Percentiles rank a stretch among this genome's conserved stretches.
These are phyloP conservation scores for Barnettozyma populi DNA, from an alignment of 805 yeast genomes.

Conservation along the genomic window DNA sequence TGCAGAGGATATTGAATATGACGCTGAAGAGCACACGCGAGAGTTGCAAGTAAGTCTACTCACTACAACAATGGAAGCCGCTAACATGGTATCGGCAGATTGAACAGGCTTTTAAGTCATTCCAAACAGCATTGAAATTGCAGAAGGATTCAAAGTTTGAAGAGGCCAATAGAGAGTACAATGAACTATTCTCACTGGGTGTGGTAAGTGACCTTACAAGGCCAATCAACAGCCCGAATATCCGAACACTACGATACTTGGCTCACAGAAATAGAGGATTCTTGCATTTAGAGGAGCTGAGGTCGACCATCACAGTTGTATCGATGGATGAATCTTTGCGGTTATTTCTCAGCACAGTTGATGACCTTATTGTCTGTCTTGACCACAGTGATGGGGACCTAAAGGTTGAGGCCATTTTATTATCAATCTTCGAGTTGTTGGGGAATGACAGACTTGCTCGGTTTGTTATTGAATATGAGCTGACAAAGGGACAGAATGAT, in stretches of 20 bases:
- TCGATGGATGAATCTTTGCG: constrained; percentile 8
- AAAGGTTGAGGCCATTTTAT: constrained; percentile 42
- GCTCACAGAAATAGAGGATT: constrained; percentile 80
- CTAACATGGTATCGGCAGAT: constrained; percentile 22
- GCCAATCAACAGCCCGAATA: constrained; percentile 50
- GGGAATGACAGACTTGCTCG: constrained; percentile 46
- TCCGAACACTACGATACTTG: constrained; percentile 69
- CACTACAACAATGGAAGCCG: background rate
- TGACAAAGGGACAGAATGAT: constrained; percentile 41
- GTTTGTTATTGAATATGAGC: constrained; percentile 52
- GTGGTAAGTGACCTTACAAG: constrained; percentile 48
- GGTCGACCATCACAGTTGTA: constrained; percentile 12
- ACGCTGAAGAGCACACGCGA: constrained; percentile 84
- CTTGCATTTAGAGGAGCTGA: constrained; percentile 42
- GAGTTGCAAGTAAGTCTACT: constrained; percentile 59
- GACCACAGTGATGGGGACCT: constrained; percentile 66
- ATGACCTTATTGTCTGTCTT: constrained; percentile 61
- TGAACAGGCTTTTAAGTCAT: constrained; percentile 76
- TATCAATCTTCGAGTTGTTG: constrained; percentile 46
- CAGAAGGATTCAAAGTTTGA: constrained; percentile 48
- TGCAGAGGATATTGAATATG: constrained; percentile 62
- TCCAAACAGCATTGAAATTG: constrained; percentile 59
- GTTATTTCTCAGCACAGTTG: constrained; percentile 33
- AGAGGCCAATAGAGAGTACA: constrained; percentile 51
- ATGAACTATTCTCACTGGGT: constrained; percentile 59